A percentile compares a stretch with the other conserved stretches of the same genome.
Conservation (phyloP, 2,329 filamentous ascomycete genomes). For the Biscogniauxia sp. region DNA sequence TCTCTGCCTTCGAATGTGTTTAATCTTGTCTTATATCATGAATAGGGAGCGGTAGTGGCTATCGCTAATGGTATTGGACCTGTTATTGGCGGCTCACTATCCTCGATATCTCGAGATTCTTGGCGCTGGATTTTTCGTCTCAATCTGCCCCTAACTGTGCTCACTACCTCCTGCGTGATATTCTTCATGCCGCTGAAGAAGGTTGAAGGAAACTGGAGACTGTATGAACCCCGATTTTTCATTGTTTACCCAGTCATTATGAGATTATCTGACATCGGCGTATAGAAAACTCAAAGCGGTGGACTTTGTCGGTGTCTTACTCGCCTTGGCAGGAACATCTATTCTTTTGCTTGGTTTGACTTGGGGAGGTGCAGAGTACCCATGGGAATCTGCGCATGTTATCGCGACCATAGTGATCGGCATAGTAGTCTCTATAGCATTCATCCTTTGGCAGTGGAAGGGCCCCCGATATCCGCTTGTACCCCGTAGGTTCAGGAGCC, state of each 20-base stretch:
- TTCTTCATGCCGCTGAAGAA: slow-evolving; percentile 58
- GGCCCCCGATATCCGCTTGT: slow-evolving; percentile 47
- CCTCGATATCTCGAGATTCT: slow-evolving; percentile 42
- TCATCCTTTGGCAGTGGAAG: slow-evolving; percentile 53
- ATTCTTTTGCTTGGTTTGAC: slow-evolving; percentile 50
- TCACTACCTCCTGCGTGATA: slow-evolving; percentile 46
- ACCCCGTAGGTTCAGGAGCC: slow-evolving; percentile 34
- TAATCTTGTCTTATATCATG: neutral
- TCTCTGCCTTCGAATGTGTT: neutral
- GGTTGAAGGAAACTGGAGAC: slow-evolving; percentile 50
- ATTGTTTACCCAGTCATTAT: neutral
- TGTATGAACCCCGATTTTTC: slow-evolving; percentile 28
- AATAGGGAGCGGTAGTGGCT: slow-evolving; percentile 47
- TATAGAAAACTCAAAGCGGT: slow-evolving; percentile 46
- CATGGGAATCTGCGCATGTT: slow-evolving; percentile 55
- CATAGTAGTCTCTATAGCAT: slow-evolving; percentile 41
- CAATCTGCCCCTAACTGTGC: slow-evolving; percentile 49
- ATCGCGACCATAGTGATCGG: slow-evolving; percentile 55
- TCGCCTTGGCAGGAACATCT: slow-evolving; percentile 45
- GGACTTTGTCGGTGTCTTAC: slow-evolving; percentile 47
- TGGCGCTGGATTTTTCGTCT: slow-evolving; percentile 56
- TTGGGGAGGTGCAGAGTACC: slow-evolving; percentile 59
- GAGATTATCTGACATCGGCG: neutral
- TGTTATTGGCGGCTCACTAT: slow-evolving; percentile 50
- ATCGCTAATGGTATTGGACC: slow-evolving; percentile 54